Conservation (phyloP, 371 early-diverging fungal species). For the Circinella minor region DNA sequence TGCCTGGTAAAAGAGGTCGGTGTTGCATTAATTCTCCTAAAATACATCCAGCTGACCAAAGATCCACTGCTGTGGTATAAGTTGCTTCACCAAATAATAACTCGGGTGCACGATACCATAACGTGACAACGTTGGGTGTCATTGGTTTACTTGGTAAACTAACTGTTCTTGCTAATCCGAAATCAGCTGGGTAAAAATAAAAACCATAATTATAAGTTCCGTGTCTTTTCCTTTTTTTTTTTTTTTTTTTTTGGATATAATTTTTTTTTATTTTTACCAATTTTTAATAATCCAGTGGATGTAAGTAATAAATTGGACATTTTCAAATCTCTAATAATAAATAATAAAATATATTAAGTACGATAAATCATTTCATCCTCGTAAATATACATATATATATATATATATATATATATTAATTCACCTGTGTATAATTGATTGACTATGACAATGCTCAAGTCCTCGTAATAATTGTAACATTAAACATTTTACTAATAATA, state of each 20-base stretch:
- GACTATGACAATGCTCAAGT: slow-evolving; percentile 77
- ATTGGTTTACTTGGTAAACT: slow-evolving; percentile 71
- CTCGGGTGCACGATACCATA: slow-evolving; percentile 97
- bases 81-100: slow-evolving; percentile 78
- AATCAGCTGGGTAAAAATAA: slow-evolving; percentile 62
- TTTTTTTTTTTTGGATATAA: neutral
- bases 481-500: slow-evolving; percentile 75
- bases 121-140: slow-evolving; percentile 94
- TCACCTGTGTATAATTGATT: slow-evolving; percentile 78
- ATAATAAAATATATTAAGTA: neutral
- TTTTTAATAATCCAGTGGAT: slow-evolving; percentile 75
- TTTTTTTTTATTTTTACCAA: no score
- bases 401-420: neutral
- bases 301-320: slow-evolving; percentile 85
- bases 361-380: neutral
- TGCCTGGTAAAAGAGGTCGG: slow-evolving; percentile 85
- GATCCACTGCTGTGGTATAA: slow-evolving; percentile 87
- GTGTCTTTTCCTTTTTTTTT: neutral
- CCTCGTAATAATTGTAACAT: slow-evolving; percentile 81
- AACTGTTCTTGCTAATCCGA: slow-evolving; percentile 85
- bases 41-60: slow-evolving; percentile 91
- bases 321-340: slow-evolving; percentile 73
- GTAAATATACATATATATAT: neutral
- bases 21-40: slow-evolving; percentile 81
- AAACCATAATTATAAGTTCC: neutral